phyloP scores from a whole-genome alignment of 768 basidiomycete species.

The Leccinum sublutescens region DNA sequence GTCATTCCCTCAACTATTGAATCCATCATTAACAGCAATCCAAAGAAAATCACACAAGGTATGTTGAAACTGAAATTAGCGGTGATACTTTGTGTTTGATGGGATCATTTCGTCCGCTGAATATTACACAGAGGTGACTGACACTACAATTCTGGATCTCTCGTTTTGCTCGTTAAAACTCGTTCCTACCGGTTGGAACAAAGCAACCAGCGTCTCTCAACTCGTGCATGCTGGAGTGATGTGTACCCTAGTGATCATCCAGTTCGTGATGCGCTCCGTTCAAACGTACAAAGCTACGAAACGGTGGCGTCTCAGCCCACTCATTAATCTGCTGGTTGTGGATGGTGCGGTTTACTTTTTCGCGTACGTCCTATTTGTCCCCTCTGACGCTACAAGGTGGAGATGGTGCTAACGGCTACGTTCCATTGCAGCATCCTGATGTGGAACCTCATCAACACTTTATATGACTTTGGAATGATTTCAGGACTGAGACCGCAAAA shows the following conservation, averaged over 20 bases:
- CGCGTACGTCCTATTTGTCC: neutral
- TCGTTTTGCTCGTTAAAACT: neutral
- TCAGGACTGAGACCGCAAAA: neutral
- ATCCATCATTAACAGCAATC: neutral
- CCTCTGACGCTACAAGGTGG: neutral
- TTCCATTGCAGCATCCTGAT: too few relatives aligned
- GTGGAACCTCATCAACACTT: neutral
- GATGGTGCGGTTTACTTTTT: neutral
- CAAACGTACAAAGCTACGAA: neutral
- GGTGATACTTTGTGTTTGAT: neutral
- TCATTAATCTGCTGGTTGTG: neutral
- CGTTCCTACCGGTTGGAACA: neutral
- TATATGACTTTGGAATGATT: neutral
- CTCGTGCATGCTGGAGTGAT: neutral
- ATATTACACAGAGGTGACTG: neutral
- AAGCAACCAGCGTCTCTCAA: neutral
- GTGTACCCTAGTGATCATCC: neutral
- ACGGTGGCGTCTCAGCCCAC: neutral
- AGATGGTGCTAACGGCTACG: neutral
- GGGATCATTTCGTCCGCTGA: neutral
- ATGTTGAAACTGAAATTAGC: neutral
- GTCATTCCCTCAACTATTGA: neutral
- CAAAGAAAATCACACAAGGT: neutral
- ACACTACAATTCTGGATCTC: neutral
- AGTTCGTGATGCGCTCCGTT: neutral